phyloP scores from a whole-genome alignment of 371 early-diverging fungal genomes.

The Actinomucor elegans region DNA sequence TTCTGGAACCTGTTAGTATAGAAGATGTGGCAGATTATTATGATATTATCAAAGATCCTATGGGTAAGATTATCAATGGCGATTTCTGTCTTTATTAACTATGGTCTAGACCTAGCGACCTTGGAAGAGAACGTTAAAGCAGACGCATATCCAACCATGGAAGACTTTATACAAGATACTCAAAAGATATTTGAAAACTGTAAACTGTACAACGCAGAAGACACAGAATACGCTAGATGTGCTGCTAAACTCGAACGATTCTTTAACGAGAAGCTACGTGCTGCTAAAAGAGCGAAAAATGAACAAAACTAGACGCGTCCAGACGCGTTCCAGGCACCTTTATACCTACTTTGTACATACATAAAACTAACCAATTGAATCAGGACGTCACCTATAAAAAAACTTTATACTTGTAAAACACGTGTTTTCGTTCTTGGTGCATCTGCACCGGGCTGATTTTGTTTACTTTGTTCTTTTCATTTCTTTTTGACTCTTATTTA shows the following conservation, averaged over 20 bases:
- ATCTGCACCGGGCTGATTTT: too few species aligned
- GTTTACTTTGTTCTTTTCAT: background rate
- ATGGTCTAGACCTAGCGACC: constrained; percentile 58
- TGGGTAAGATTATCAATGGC: constrained; percentile 69
- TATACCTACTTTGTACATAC: background rate
- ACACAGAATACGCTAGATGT: constrained; percentile 68
- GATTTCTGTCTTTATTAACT: too few species aligned
- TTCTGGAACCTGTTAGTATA: constrained; percentile 93
- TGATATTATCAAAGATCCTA: constrained; percentile 95
- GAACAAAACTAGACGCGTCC: too few species aligned
- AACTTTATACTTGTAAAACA: background rate
- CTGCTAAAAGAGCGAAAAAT: constrained; percentile 2
- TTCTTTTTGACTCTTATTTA: background rate
- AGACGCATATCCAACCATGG: constrained; percentile 43
- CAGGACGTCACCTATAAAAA: background rate
- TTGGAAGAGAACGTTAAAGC: constrained; percentile 60
- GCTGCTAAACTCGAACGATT: constrained; percentile 53
- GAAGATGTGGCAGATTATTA: constrained; percentile 97
- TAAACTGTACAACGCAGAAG: constrained; percentile 61
- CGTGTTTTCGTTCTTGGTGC: background rate
- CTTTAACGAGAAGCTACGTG: constrained; percentile 40
- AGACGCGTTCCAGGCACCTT: background rate
- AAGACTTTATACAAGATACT: constrained; percentile 37
- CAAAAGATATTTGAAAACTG: constrained; percentile 51
- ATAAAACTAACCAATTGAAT: background rate